Evolutionary conservation across 495 filamentous ascomycete genomes (phyloP).

Genomic region (Trichoderma asperelloides): DNA sequence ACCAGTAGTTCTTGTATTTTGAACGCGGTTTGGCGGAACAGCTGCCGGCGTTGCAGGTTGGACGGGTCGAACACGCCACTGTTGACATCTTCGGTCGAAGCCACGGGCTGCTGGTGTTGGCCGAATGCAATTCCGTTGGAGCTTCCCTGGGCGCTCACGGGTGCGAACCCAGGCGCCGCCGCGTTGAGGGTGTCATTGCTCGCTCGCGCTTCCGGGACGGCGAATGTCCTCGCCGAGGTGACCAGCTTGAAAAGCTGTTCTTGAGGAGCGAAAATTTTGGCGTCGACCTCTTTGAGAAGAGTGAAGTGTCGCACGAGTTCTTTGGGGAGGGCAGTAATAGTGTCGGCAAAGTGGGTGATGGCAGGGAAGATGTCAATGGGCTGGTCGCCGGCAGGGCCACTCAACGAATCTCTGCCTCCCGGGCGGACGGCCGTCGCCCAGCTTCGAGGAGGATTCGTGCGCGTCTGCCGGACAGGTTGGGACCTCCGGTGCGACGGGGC

Average conservation of each 20-base stretch:
- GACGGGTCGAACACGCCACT: constrained; percentile 35
- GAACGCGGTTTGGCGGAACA: constrained; percentile 50
- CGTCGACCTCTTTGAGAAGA: constrained; percentile 92
- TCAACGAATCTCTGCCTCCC: constrained; percentile 27
- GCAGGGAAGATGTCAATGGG: constrained; percentile 75
- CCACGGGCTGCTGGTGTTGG: constrained; percentile 19
- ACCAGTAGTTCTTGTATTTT: constrained; percentile 69
- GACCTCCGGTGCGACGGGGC: constrained; percentile 42
- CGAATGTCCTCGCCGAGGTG: constrained; percentile 52
- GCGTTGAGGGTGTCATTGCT: constrained; percentile 35
- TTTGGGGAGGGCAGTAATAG: constrained; percentile 83
- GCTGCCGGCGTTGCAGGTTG: constrained; percentile 50
- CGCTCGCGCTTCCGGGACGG: constrained; percentile 35
- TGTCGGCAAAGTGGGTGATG: constrained; percentile 87
- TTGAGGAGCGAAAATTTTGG: constrained; percentile 75
- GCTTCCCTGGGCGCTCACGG: constrained; percentile 37
- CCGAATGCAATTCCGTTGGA: constrained; percentile 25
- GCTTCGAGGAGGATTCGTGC: constrained; percentile 43
- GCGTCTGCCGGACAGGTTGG: constrained; percentile 52
- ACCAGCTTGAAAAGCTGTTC: constrained; percentile 63
- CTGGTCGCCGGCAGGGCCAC: constrained; percentile 33
- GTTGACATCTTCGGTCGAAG: constrained; percentile 30
- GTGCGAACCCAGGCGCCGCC: constrained; percentile 28
- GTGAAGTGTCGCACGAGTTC: constrained; percentile 94
- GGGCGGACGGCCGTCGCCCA: constrained; percentile 29